These are phyloP conservation scores for Pythium sp. DNA, from an alignment of 352 stramenopile genomes.

Conservation along the genomic window DNA sequence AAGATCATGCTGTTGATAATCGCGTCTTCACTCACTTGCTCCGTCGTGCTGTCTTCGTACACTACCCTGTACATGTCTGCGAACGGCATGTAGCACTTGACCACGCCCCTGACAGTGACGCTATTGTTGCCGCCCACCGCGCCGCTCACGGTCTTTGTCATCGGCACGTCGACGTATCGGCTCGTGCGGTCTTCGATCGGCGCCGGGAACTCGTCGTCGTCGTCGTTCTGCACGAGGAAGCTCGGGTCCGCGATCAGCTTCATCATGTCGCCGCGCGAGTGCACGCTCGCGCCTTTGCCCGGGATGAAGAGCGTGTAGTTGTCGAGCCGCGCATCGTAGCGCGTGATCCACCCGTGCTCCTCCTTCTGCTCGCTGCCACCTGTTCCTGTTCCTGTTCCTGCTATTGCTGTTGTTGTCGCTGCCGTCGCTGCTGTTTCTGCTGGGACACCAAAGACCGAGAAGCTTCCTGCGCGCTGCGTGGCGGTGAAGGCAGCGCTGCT, in stretches of 20 bases:
- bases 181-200: conserved; percentile 48
- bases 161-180: conserved; percentile 48
- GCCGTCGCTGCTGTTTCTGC: conserved; percentile 1
- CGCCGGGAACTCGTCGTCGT: conserved; percentile 44
- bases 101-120: conserved; percentile 23
- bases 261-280: conserved; percentile 56
- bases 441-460: neutral
- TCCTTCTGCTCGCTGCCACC: conserved; percentile 11
- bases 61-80: conserved; percentile 47
- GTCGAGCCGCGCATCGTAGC: conserved; percentile 60
- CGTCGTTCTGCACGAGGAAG: conserved; percentile 46
- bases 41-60: conserved; percentile 45
- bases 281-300: conserved; percentile 24
- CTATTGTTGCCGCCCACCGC: conserved; percentile 4
- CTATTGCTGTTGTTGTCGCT: neutral
- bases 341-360: conserved; percentile 68
- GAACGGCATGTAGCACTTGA: conserved; percentile 65
- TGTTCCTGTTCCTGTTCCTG: too few species aligned
- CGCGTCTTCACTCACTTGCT: conserved; percentile 50
- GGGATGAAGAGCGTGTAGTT: conserved; percentile 69
- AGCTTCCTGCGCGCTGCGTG: neutral
- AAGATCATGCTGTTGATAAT: conserved; percentile 63
- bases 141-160: conserved; percentile 15
- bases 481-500: neutral
- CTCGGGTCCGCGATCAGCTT: conserved; percentile 55